Base-by-base conservation (phyloP, 1,139 yeast genomes). In the Petasospora fabianii region DNA sequence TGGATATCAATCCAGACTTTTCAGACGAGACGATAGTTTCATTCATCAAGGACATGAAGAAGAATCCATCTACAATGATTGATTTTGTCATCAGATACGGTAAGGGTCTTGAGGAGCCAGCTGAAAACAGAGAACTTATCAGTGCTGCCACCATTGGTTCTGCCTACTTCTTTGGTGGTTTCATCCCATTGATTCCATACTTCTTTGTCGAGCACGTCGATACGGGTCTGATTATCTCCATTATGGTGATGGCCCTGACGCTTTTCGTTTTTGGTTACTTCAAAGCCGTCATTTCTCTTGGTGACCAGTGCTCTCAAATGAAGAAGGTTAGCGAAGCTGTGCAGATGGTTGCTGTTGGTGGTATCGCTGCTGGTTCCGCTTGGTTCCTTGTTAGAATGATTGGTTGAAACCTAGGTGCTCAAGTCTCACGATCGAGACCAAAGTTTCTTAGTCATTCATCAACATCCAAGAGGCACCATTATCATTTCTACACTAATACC, bases 301-400 rank as follows among this genome's bases (percentile, higher is more conserved):
- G 95, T 41, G 79, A 77, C 28, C 90, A 81, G 47, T 78, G 87
- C 54, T 73, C 86, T 13, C 62, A 62, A 9, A 56, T 59, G 44
- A 79, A 77, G 54, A 84, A 86, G 55, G 65, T 84, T 6, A 64
- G 68, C 34, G 96, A 88, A 60, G 97, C 97, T 37, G 41, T 84
- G 30, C 95, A 88, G 64, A 92, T 92, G 97, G 81, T 88, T 41
- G 66, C 84, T 16, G 90, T 87, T 37, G 98, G 98, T 31, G 95
- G 97, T 14, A 66, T 84, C 24, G 98, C 98, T 19, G 98, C 98
- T 5, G 95, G 96, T 7, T 86, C 95, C 19, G 97, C 98, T 16
- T 92, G 96, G 96, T 79, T 80, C 33, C 75, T 90, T 59, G 97
- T 92, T 32, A 83, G 80, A 58, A 65, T 82, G 48, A 80, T 88